Base-by-base conservation (phyloP, 2,329 filamentous ascomycete genomes). In the Cladosporium phlei region DNA sequence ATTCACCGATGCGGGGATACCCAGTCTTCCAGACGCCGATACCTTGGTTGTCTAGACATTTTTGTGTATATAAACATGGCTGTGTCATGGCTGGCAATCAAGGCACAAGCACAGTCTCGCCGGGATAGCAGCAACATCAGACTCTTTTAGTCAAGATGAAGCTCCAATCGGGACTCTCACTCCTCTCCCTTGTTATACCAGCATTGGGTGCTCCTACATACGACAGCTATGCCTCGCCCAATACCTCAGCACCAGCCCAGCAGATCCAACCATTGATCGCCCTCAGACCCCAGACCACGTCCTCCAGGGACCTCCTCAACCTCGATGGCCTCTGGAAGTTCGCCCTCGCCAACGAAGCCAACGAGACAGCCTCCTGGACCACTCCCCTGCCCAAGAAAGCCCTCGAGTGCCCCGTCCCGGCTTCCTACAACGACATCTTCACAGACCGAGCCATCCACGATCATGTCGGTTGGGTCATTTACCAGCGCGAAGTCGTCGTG, bases 371-470 rank as follows among this genome's bases (percentile, higher is more conserved):
- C 5, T 19, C 25, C 3, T 47, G 35, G 44, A 47, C 44, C 5
- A 10, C 35, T 22, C 20, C 35, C 10, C 6, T 47, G 2, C 17
- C 44, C 4, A 38, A 32, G 3, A n/a, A n/a, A n/a, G 34, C 22
- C 3, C 44, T 47, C 34, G 44, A 47, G 21, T 38, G 33, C 16
- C 44, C 44, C 3, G 44, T 47, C 9, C 35, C 44, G 25, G 44
- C 44, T 19, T 38, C 33, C 2, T 39, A 38, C 20, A 47, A 47
- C 28, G 44, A 47, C n/a, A 47, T 47, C 14, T 47, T 47, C 34
- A 20, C 32, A 2, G 44, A 47, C 20, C 34, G 22, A 14, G 20
- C 25, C 3, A 47, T 47, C 4, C 44, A 34, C 19, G 29, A 47
- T 11, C 44, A 47, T n/a, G 44, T 47, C 12, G 44, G 44, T 2